A percentile compares a stretch with the other conserved stretches of the same genome.
phyloP scores from a whole-genome alignment of 441 rosid genomes.

The Sinapis alba region DNA sequence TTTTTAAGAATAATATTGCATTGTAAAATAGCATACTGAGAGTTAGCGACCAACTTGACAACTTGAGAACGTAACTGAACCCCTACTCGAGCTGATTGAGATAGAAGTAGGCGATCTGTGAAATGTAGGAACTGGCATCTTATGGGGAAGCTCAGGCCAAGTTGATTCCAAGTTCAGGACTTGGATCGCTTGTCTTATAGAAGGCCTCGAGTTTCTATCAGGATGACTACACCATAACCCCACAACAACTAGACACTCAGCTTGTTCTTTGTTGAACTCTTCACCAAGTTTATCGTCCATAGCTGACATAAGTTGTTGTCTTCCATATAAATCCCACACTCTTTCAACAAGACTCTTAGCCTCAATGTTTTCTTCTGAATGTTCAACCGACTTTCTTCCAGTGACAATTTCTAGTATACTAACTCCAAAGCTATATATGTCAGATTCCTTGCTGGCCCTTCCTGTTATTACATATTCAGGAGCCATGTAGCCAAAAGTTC shows the following conservation, averaged over 20 bases:
- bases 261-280: neutral
- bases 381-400: neutral
- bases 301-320: neutral
- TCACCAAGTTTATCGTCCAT: neutral
- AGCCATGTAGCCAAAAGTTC: conserved; percentile 53
- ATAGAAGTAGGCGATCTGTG: neutral
- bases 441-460: conserved; percentile 37
- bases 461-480: conserved; percentile 47
- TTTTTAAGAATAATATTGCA: too few relatives aligned
- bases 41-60: neutral
- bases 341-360: neutral
- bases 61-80: neutral
- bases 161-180: neutral
- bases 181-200: neutral
- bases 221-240: neutral
- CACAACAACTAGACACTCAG: neutral
- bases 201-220: neutral
- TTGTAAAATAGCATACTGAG: neutral
- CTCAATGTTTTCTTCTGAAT: neutral
- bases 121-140: neutral
- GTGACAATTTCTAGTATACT: neutral
- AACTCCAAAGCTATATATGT: conserved; percentile 1
- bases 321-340: neutral
- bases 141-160: neutral
- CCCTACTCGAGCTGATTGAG: neutral